Evolutionary conservation across 495 filamentous ascomycete genomes (phyloP).

Genomic region (Neurospora sp.): DNA sequence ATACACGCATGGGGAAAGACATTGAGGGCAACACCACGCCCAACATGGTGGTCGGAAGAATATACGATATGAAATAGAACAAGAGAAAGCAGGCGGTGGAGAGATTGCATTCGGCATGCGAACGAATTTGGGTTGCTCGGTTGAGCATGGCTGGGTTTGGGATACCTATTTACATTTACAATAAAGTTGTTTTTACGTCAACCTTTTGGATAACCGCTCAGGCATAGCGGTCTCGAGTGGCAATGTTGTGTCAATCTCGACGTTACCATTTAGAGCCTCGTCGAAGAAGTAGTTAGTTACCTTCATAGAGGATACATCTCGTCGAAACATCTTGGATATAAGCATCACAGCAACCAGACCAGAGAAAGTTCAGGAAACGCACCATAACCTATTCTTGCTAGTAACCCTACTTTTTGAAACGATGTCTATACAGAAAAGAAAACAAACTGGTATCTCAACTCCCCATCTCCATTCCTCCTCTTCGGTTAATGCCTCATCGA

Average conservation of each 20-base stretch:
- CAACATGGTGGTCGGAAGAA: too few relatives aligned
- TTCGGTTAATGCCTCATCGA: constrained; percentile 24
- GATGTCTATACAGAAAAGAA: background rate
- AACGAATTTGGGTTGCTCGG: background rate
- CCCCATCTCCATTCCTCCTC: background rate
- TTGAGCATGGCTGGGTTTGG: background rate
- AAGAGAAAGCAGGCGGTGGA: background rate
- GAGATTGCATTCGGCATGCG: background rate
- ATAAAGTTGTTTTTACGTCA: background rate
- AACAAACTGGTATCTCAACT: background rate
- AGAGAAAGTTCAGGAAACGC: background rate
- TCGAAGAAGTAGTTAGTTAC: background rate
- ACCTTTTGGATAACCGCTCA: background rate
- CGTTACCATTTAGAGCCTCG: background rate
- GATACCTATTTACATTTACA: background rate
- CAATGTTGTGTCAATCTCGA: background rate
- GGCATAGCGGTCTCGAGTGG: background rate
- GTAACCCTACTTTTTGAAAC: background rate
- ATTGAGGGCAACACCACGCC: too few relatives aligned
- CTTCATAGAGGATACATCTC: background rate
- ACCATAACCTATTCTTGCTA: background rate
- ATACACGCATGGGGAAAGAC: too few relatives aligned
- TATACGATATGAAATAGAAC: background rate
- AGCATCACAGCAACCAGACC: background rate
- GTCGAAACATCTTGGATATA: background rate